Evolutionary conservation across 108 stramenopile genomes (phyloP), one percentile per base, ranked within the genome.

Genomic region (Aureococcus anophagefferens): DNA sequence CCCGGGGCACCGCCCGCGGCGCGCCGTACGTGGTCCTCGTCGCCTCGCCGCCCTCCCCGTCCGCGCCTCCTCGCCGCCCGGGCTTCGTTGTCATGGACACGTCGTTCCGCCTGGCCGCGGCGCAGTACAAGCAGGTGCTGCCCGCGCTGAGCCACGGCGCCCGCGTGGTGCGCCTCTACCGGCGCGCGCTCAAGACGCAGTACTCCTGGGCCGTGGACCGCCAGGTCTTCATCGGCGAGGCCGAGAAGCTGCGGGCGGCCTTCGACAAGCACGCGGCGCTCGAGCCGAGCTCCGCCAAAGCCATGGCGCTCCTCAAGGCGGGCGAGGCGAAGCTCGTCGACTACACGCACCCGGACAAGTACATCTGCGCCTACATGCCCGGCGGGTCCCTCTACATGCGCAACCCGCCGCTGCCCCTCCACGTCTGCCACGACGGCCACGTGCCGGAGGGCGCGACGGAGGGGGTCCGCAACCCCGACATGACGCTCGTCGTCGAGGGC

Each of bases 381-480:
- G 95, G 95, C 30, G 97, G 97, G n/a, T 86, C 91, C 31, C 86
- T 90, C 40, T 96, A 94, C 81, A 98, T 98, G 97, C 87, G 97
- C 45, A 96, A 98, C 75, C 93, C 97, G 25, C 92, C 97, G 17
- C 82, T 84, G 40, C 95, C 97, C 7, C 80, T 92, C 33, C 82
- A 86, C 66, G 91, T 95, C 34, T 92, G 93, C 81, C 80, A 68
- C 74, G 75, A 78, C n/a, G 46, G 35, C 35, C 65, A 72, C 29
- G 69, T 81, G 30, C 80, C 81, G 32, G 81, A 82, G 45, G 67
- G 66, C 31, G 70, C 72, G 35, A 11, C 31, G 21, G 70, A 74
- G 37, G 74, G 65, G 70, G 18, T 31, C 5, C 21, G 66, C 16
- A 73, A 73, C 34, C 33, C 66, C 14, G 68, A 73, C 73, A 40